Evolutionary conservation across 23 red algal species (phyloP).

Genomic region (Porphyridium purpureum): DNA sequence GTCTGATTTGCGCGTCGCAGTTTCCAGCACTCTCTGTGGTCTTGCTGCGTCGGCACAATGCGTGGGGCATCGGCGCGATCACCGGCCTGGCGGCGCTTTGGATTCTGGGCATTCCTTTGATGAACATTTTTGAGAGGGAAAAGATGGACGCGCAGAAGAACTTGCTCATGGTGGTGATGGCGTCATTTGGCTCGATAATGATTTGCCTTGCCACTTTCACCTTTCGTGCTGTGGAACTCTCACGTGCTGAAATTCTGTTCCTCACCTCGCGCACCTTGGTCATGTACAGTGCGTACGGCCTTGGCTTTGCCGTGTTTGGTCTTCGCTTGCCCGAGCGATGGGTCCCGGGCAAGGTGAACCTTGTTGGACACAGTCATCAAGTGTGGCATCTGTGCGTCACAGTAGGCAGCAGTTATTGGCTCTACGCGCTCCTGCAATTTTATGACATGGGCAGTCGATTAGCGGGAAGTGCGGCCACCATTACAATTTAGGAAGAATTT

Average conservation of each 20-base stretch:
- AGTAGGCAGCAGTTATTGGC: too few species aligned
- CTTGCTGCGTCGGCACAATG: neutral
- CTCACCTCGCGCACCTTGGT: neutral
- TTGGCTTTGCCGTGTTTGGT: neutral
- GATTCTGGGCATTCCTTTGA: neutral
- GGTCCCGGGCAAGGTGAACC: neutral
- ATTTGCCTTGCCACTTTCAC: neutral
- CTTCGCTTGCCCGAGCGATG: neutral
- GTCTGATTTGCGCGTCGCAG: neutral
- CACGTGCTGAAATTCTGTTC: neutral
- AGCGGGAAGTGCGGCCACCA: too few species aligned
- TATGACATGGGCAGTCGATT: too few species aligned
- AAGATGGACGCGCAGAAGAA: neutral
- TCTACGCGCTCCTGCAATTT: too few species aligned
- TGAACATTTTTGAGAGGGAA: neutral
- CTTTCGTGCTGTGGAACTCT: neutral
- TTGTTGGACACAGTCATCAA: constrained; percentile 1
- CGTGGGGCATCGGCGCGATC: neutral
- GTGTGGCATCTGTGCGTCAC: neutral
- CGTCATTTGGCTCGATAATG: neutral
- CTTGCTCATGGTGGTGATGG: neutral
- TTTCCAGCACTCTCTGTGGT: neutral
- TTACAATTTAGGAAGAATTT: too few species aligned
- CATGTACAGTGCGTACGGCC: neutral
- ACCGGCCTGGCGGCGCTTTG: neutral